Evolutionary conservation across 768 basidiomycete species (phyloP), one percentile per base, ranked within the genome.

Genomic region (Cyclocybe cylindracea): DNA sequence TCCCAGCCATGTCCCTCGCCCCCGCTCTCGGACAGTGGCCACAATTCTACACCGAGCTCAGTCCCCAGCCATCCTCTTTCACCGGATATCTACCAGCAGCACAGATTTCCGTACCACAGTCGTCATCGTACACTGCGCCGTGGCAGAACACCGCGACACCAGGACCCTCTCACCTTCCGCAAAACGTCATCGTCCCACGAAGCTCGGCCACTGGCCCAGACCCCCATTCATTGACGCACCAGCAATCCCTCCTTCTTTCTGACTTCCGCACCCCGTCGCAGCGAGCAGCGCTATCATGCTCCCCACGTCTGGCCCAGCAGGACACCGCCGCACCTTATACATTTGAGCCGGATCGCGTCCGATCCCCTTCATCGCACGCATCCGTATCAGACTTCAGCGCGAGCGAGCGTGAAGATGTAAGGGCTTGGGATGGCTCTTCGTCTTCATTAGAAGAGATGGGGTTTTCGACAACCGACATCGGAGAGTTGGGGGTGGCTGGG

Each of bases 231-330:
- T 29, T 24, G 35, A 34, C 31, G n/a, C 38, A 46, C 13, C 11
- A 32, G n/a, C 29, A 39, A 41, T 42, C 54, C 11, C 49, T 35
- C 7, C 42, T 54, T 39, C 41, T 29, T 10, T 32, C 50, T 36
- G 61, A 59, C 19, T 64, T 60, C 46, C 63, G 63, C 19, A 58
- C 61, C 19, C 58, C 57, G 2, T 56, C 65, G 3, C 63, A 64
- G 46, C 61, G 49, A 11, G 42, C 48, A 5, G 10, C 42, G 39
- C 16, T 45, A 53, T 53, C 46, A 34, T 45, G 48, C 41, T 50
- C 43, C 34, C 57, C 53, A 40, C 14, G 52, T 14, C 42, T 51
- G n/a, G 50, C 40, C 36, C 33, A 51, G 38, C 24, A 14, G 10
- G 16, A 54, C 36, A 18, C 50, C 9, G 41, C 40, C 31, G 39